Conservation (phyloP, 2,329 filamentous ascomycete genomes). For the Colletotrichum spinosum region DNA sequence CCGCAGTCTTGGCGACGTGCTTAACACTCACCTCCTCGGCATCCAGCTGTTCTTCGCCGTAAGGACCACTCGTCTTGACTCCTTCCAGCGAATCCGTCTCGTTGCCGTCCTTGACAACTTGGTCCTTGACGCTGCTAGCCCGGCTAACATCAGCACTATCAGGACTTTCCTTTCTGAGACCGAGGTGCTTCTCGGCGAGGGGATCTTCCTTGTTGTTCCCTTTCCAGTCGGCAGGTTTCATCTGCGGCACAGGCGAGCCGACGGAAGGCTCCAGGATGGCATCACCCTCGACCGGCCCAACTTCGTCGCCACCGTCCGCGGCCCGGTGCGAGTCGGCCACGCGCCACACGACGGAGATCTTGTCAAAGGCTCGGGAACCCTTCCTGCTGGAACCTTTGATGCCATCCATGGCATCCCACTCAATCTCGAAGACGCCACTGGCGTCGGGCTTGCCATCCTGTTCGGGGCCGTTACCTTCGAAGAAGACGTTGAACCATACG, state of each 20-base stretch:
- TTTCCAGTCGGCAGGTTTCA: constrained; percentile 79
- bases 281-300: constrained; percentile 38
- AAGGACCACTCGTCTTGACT: constrained; percentile 51
- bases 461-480: constrained; percentile 84
- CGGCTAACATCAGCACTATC: constrained; percentile 76
- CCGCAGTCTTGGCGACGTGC: constrained; percentile 7
- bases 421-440: constrained; percentile 71
- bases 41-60: constrained; percentile 47
- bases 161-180: constrained; percentile 73
- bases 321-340: constrained; percentile 40
- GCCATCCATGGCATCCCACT: constrained; percentile 83
- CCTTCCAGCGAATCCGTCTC: constrained; percentile 44
- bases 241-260: constrained; percentile 77
- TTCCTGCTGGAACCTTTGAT: constrained; percentile 91
- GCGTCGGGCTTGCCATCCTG: constrained; percentile 72
- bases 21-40: constrained; percentile 28
- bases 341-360: constrained; percentile 87
- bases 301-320: constrained; percentile 41
- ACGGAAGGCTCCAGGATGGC: constrained; percentile 71
- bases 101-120: constrained; percentile 39
- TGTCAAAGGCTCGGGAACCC: constrained; percentile 84
- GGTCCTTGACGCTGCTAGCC: constrained; percentile 74
- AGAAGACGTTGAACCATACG: constrained; percentile 96
- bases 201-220: constrained; percentile 63
- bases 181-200: constrained; percentile 71